Conservation (phyloP, 78 protist genomes). For the Planoprotostelium fungivorum region DNA sequence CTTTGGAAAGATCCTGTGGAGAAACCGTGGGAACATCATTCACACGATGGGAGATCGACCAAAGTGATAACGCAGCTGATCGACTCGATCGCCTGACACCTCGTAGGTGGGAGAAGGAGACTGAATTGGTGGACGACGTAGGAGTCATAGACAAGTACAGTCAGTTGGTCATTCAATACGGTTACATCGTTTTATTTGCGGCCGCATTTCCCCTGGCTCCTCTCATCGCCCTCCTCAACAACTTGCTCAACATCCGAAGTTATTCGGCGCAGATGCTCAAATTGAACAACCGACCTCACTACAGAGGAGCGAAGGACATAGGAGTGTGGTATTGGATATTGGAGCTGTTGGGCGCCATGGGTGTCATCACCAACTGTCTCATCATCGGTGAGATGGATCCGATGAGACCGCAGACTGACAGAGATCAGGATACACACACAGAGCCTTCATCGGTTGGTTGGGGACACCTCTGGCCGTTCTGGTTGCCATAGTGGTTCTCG, state of each 20-base stretch:
- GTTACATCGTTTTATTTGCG: slow-evolving; percentile 37
- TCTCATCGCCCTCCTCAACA: slow-evolving; percentile 46
- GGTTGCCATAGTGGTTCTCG: background rate
- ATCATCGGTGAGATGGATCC: background rate
- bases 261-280: slow-evolving; percentile 37
- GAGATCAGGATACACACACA: background rate
- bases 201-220: slow-evolving; percentile 67
- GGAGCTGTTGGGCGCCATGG: background rate
- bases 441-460: background rate
- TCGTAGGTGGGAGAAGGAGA: slow-evolving; percentile 1
- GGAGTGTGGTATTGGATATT: slow-evolving; percentile 6
- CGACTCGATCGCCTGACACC: background rate
- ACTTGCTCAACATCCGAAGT: slow-evolving; percentile 48
- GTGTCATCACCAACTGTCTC: slow-evolving; percentile 7
- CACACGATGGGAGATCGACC: background rate
- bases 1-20: too few species aligned
- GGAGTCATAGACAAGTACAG: slow-evolving; percentile 15
- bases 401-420: background rate
- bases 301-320: slow-evolving; percentile 11
- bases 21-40: background rate
- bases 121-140: background rate
- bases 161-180: slow-evolving; percentile 25
- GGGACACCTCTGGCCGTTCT: background rate
- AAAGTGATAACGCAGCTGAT: background rate
- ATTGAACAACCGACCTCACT: slow-evolving; percentile 18